These are phyloP conservation scores for Candida chauliodis DNA, from an alignment of 805 yeast species.

Conservation along the genomic window DNA sequence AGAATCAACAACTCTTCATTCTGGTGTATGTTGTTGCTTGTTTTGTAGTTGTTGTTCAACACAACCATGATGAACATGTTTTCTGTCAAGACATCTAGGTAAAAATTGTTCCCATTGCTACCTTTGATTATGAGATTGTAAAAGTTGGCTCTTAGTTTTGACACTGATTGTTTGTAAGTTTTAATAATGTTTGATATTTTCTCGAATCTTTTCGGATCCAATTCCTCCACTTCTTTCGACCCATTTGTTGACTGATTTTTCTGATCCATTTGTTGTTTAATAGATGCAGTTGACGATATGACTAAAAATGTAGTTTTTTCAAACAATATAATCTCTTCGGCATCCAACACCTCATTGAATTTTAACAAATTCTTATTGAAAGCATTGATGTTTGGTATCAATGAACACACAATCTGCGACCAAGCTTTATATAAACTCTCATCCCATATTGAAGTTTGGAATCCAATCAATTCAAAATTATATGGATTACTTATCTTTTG, in stretches of 20 bases:
- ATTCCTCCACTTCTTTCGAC: conserved; percentile 14
- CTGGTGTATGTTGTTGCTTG: conserved; percentile 17
- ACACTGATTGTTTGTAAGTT: conserved; percentile 88
- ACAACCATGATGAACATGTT: conserved; percentile 62
- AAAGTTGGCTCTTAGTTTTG: conserved; percentile 82
- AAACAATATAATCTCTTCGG: conserved; percentile 86
- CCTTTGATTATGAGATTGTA: conserved; percentile 72
- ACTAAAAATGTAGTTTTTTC: conserved; percentile 91
- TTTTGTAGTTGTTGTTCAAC: conserved; percentile 26
- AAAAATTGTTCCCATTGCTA: conserved; percentile 40
- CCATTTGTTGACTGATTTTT: background rate
- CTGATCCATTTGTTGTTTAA: conserved; percentile 23
- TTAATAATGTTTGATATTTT: conserved; percentile 91
- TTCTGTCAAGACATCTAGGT: conserved; percentile 54
- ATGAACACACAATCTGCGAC: conserved; percentile 92
- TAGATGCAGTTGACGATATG: conserved; percentile 56
- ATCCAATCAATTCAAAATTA: conserved; percentile 70
- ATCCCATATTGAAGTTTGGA: conserved; percentile 97
- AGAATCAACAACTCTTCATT: conserved; percentile 46
- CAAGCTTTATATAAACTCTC: conserved; percentile 94
- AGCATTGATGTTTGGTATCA: conserved; percentile 84
- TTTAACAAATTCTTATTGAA: conserved; percentile 73
- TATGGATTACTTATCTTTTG: conserved; percentile 68
- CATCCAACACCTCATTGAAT: conserved; percentile 71
- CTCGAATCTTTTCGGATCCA: conserved; percentile 92